Evolutionary conservation across 23 red algal genomes (phyloP).

Genomic region (Gracilaria gracilis): DNA sequence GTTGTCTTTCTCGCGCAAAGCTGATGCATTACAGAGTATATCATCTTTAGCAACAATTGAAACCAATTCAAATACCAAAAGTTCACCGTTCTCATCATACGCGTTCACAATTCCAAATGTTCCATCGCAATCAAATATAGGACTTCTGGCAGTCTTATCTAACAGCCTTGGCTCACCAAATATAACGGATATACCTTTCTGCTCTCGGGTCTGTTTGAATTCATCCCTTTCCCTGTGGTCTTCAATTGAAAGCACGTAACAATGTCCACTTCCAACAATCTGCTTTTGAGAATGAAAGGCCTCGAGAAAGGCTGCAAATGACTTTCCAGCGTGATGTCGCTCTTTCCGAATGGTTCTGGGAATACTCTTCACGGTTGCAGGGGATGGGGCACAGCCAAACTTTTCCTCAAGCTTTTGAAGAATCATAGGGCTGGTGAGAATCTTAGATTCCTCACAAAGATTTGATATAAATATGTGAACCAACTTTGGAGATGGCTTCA

Average conservation of each 20-base stretch:
- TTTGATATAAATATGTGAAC: not conserved
- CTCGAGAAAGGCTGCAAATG: not conserved
- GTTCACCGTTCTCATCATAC: too few species aligned
- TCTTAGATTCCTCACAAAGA: not conserved
- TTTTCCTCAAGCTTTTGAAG: not conserved
- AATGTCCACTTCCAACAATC: not conserved
- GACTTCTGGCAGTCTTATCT: too few species aligned
- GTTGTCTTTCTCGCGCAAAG: too few species aligned
- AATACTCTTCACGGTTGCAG: not conserved
- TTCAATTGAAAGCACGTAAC: not conserved
- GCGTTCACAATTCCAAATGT: too few species aligned
- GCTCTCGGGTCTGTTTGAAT: not conserved
- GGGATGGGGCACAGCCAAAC: not conserved
- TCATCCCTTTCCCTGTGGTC: not conserved
- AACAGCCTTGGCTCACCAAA: not conserved
- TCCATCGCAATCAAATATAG: too few species aligned
- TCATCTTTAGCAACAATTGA: too few species aligned
- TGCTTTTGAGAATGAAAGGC: not conserved
- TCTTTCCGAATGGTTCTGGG: not conserved
- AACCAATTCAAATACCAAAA: too few species aligned
- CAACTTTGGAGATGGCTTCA: not conserved
- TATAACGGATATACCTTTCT: slow-evolving; percentile 10
- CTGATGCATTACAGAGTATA: too few species aligned
- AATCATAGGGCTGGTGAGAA: not conserved
- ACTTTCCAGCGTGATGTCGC: not conserved